Base-by-base conservation (phyloP, 805 yeast genomes). In the Tetrapisispora namnaoensis region DNA sequence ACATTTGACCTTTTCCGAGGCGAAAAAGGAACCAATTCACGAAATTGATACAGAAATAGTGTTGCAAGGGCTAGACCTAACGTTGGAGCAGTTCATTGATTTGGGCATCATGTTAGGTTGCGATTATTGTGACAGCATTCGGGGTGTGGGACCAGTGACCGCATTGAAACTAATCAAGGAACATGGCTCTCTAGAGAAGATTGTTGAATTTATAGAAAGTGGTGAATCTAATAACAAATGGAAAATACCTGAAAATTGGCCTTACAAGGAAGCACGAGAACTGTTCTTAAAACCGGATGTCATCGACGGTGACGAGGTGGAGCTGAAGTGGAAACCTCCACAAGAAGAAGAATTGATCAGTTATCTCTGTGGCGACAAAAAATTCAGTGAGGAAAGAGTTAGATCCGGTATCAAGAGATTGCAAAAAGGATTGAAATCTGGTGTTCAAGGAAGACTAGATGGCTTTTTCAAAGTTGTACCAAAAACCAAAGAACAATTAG, bases 131-230 rank as follows among this genome's bases (percentile, higher is more conserved):
- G 97, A 91, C 55, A 86, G 96, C 4, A 90, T 93, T 50, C 80
- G 80, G 58, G 99, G 99, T 22, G 83, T 93, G 52, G 99, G 99
- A 9, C 98, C 98, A 0, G 93, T 86, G 2, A 91, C 96, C 1
- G 99, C 97, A 0, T 73, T 77, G 53, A 91, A 93, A 61, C 73
- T 93, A 52, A 87, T 93, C 53, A 83, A 82, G 61, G 96, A 91
- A 60, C 89, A 87, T 64, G 82, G 84, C 1, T 74, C 84, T 0
- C 73, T 93, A 44, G 98, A 91, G 52, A 82, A 82, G 37, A 80
- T 93, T 39, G 77, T 91, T 38, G 80, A 79, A 56, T 71, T 68
- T 51, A 77, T 89, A 35, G 74, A 79, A 45, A 48, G 68, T 41
- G 63, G 60, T 5, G 65, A 63, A 27, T 69, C 73, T 24, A 73